Percentiles rank a stretch among this genome's conserved stretches.
Conservation (phyloP, 1,284 basidiomycete genomes). For the Cryptococcus sp. region DNA sequence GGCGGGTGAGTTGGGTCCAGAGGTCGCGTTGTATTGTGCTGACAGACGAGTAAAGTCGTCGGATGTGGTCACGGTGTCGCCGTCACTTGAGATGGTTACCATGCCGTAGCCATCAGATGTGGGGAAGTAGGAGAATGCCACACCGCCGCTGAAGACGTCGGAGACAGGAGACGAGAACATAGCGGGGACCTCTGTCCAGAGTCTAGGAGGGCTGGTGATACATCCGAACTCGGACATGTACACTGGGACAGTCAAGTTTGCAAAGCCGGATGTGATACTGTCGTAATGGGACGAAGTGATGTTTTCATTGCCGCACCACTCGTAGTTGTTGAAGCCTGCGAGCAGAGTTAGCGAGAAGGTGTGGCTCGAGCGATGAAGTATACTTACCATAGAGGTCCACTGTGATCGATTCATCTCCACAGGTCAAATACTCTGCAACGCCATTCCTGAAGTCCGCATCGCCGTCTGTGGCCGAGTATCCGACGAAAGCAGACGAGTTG, state of each 20-base stretch:
- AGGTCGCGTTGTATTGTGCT: slow-evolving; percentile 63
- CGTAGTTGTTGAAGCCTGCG: slow-evolving; percentile 52
- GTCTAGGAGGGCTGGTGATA: slow-evolving; percentile 63
- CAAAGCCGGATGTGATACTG: slow-evolving; percentile 51
- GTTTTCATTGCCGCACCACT: slow-evolving; percentile 75
- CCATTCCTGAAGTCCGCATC: slow-evolving; percentile 65
- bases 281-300: slow-evolving; percentile 60
- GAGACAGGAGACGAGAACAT: slow-evolving; percentile 73
- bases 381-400: slow-evolving; percentile 82
- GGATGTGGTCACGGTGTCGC: slow-evolving; percentile 39
- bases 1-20: slow-evolving; percentile 65
- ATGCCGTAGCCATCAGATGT: slow-evolving; percentile 76
- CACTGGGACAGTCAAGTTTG: slow-evolving; percentile 69
- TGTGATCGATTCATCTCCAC: slow-evolving; percentile 67
- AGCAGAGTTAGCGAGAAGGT: background rate
- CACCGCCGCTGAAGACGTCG: slow-evolving; percentile 78
- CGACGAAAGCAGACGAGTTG: slow-evolving; percentile 68
- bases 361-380: slow-evolving; percentile 58
- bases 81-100: slow-evolving; percentile 64
- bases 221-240: slow-evolving; percentile 88
- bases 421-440: slow-evolving; percentile 77
- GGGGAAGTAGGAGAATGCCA: slow-evolving; percentile 78
- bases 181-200: slow-evolving; percentile 78
- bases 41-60: slow-evolving; percentile 66
- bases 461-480: slow-evolving; percentile 84